Evolutionary conservation across 192 early-diverging fungal genomes (phyloP).

Genomic region (Rhizoclosmatium sp.): DNA sequence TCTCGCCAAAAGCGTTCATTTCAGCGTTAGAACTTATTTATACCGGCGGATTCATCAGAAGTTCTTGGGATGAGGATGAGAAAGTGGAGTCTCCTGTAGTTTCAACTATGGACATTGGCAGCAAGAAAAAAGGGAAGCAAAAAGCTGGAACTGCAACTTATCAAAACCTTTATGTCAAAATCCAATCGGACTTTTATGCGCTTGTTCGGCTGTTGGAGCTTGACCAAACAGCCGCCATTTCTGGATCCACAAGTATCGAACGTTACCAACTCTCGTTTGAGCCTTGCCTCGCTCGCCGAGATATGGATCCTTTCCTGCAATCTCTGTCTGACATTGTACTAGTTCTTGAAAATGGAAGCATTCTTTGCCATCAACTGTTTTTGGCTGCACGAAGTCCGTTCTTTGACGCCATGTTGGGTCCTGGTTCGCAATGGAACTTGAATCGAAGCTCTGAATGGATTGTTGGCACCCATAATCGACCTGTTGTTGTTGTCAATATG

Average conservation of each 20-base stretch:
- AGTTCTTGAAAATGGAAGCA: slow-evolving; percentile 30
- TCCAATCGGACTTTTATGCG: slow-evolving; percentile 20
- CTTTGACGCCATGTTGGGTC: slow-evolving; percentile 68
- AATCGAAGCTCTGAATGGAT: background rate
- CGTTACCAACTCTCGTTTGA: slow-evolving; percentile 21
- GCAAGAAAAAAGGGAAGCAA: background rate
- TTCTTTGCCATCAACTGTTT: slow-evolving; percentile 58
- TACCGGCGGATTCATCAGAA: slow-evolving; percentile 4
- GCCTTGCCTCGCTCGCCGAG: background rate
- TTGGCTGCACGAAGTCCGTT: slow-evolving; percentile 68
- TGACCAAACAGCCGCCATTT: slow-evolving; percentile 5
- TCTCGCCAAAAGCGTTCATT: slow-evolving; percentile 1
- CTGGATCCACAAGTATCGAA: slow-evolving; percentile 12
- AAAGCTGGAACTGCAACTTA: background rate
- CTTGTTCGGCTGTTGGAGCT: slow-evolving; percentile 30
- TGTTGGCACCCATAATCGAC: background rate
- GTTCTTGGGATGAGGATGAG: background rate
- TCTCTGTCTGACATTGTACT: slow-evolving; percentile 43
- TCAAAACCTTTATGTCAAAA: background rate
- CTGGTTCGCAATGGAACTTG: slow-evolving; percentile 58
- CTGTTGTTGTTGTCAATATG: slow-evolving; percentile 56
- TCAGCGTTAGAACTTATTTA: slow-evolving; percentile 30
- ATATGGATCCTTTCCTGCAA: slow-evolving; percentile 13
- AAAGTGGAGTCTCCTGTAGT: background rate
- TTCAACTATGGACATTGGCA: background rate